Conservation (phyloP, 352 stramenopile genomes). For the Phytopythium cucurbitacearum region DNA sequence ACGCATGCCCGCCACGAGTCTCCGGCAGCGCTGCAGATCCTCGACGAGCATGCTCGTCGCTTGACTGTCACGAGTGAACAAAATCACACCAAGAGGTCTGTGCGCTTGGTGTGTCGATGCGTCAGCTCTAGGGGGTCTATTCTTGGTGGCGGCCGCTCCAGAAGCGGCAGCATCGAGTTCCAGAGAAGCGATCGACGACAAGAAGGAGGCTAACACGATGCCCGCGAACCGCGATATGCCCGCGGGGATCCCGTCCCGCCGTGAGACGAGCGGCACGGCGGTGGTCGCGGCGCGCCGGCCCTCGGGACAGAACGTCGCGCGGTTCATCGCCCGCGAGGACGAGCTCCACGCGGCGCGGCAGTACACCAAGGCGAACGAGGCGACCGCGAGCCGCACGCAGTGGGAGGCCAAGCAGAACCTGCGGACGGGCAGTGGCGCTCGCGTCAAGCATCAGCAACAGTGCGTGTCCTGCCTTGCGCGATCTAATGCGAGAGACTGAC, state of each 20-base stretch:
- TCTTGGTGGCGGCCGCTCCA: too few species aligned
- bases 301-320: conserved; percentile 57
- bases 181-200: neutral
- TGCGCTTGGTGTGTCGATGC: too few species aligned
- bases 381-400: conserved; percentile 40
- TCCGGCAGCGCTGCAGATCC: conserved; percentile 50
- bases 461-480: conserved; percentile 10
- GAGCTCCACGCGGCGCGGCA: conserved; percentile 58
- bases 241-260: conserved; percentile 39
- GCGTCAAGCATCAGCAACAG: conserved; percentile 52
- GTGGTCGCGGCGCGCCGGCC: conserved; percentile 33
- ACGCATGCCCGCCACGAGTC: conserved; percentile 46
- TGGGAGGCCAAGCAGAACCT: conserved; percentile 81
- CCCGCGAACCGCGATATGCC: conserved; percentile 45
- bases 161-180: too few species aligned
- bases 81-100: too few species aligned
- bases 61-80: too few species aligned
- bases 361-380: conserved; percentile 49
- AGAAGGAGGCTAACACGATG: conserved; percentile 17
- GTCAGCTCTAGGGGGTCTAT: too few species aligned
- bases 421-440: conserved; percentile 40
- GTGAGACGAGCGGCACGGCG: conserved; percentile 7
- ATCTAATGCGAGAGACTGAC: too few species aligned
- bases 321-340: conserved; percentile 74
- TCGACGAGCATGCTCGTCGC: conserved; percentile 9